These are phyloP conservation scores for Suhomyces maxii DNA, from an alignment of 1,139 yeast genomes.

Conservation along the genomic window DNA sequence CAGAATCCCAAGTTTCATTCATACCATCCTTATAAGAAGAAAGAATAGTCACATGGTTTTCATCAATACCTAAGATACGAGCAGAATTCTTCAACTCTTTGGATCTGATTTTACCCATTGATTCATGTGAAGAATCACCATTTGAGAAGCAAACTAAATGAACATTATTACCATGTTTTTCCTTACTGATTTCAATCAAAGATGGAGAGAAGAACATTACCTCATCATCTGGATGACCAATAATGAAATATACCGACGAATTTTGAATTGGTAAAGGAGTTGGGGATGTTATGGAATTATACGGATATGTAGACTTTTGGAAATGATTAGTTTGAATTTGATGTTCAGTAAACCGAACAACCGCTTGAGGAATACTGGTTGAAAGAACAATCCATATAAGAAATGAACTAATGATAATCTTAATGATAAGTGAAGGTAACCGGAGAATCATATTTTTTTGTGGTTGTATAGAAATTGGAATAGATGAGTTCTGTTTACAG, in stretches of 20 bases:
- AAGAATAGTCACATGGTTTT: slow-evolving; percentile 46
- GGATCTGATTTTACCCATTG: slow-evolving; percentile 63
- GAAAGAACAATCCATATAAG: slow-evolving; percentile 41
- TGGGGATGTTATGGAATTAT: slow-evolving; percentile 39
- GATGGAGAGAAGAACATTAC: slow-evolving; percentile 96
- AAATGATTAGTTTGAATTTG: slow-evolving; percentile 29
- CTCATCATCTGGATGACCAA: slow-evolving; percentile 98
- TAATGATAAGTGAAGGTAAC: slow-evolving; percentile 16
- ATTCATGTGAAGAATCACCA: slow-evolving; percentile 67
- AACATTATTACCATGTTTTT: slow-evolving; percentile 50
- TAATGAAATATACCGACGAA: slow-evolving; percentile 50
- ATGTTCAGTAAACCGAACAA: slow-evolving; percentile 29
- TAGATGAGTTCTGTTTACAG: no score
- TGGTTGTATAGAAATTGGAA: no score
- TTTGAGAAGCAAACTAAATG: slow-evolving; percentile 70
- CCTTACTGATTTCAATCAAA: slow-evolving; percentile 52
- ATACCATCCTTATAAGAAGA: slow-evolving; percentile 69
- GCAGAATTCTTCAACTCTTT: slow-evolving; percentile 63
- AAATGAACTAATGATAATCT: slow-evolving; percentile 26
- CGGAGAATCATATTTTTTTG: slow-evolving; percentile 16
- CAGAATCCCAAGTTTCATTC: slow-evolving; percentile 63
- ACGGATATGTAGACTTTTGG: slow-evolving; percentile 30
- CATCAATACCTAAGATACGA: slow-evolving; percentile 53
- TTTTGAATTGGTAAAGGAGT: slow-evolving; percentile 36
- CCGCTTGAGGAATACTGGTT: slow-evolving; percentile 41